Conservation (phyloP, 2,329 filamentous ascomycete species). For the Pyrenochaeta sp. region DNA sequence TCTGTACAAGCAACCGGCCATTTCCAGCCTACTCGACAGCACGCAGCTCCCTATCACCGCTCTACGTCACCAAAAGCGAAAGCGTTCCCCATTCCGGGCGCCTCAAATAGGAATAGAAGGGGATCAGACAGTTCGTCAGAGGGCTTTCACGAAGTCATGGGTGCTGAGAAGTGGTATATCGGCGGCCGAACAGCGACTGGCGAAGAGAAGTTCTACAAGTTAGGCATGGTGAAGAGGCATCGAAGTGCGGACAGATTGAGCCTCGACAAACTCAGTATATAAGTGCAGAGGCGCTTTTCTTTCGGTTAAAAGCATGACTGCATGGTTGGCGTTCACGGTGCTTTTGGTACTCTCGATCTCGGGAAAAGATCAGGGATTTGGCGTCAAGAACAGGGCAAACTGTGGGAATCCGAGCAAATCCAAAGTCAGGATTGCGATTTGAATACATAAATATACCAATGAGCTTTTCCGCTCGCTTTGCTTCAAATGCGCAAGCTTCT, state of each 20-base stretch:
- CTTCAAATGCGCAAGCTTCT: too few species aligned
- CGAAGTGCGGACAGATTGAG: conserved; percentile 78
- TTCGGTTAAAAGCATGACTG: conserved; percentile 17
- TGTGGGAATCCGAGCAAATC: conserved; percentile 6
- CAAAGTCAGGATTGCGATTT: conserved; percentile 2
- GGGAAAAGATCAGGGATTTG: conserved; percentile 10
- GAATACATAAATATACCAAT: conserved; percentile 15
- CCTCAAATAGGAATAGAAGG: conserved; percentile 56
- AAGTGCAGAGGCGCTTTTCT: conserved; percentile 34
- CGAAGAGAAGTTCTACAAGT: conserved; percentile 83
- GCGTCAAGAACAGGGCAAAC: conserved; percentile 17
- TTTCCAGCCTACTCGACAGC: conserved; percentile 52
- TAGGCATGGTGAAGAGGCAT: conserved; percentile 76
- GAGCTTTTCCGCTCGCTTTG: conserved; percentile 16
- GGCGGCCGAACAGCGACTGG: conserved; percentile 76
- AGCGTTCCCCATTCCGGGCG: conserved; percentile 46
- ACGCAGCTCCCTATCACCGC: conserved; percentile 47
- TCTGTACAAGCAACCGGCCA: conserved; percentile 49
- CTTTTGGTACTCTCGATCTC: conserved; percentile 15
- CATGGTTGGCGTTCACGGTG: conserved; percentile 40
- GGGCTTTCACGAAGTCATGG: conserved; percentile 75
- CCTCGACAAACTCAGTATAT: conserved; percentile 77
- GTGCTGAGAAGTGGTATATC: conserved; percentile 82
- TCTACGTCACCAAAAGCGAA: conserved; percentile 47
- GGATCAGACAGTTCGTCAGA: conserved; percentile 79